Evolutionary conservation across 2,329 filamentous ascomycete genomes (phyloP), one percentile per base, ranked within the genome.

Genomic region (Alternaria atra): DNA sequence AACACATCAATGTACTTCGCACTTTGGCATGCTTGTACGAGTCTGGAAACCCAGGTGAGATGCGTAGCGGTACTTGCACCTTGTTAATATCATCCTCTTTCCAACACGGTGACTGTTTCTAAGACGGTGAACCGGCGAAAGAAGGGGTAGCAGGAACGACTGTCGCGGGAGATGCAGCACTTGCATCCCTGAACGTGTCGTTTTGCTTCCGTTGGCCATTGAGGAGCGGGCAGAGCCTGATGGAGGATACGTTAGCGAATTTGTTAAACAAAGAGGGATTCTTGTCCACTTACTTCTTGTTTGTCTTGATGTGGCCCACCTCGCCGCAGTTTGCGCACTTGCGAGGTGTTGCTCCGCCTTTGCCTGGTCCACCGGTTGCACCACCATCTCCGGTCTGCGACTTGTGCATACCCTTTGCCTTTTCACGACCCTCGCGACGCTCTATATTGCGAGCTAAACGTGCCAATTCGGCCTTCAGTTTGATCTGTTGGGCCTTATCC

Each of bases 251-350:
- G 63, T 76, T 67, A 77, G 69, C 58, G 53, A 61, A 30, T 17
- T 29, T 7, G 5, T 25, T 39, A n/a, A 32, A 44, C 17, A 55
- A 54, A 39, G 25, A 51, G 55, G 44, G 27, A 48, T 12, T 35
- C 13, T 43, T 23, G 32, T 25, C 34, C 23, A 50, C 69, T 51
- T 61, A 95, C 93, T 97, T 98, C 83, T 97, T 97, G 84, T 98
- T 98, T 48, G 94, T 98, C 81, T 97, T 97, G 84, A 99, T 99
- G 76, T 99, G 95, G 32, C 95, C 95, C 55, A 97, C 91, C 79
- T 95, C 91, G 52, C 95, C 95, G 81, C 95, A 99, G 80, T 97
- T 98, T 68, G 95, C 95, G 81, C 95, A 99, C 83, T 98, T 98
- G 72, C 96, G 87, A 57, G 86, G 84, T 10, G 88, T 90, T 44